Base-by-base conservation (phyloP, 139 green algal species). In the Marvania coccoides region DNA sequence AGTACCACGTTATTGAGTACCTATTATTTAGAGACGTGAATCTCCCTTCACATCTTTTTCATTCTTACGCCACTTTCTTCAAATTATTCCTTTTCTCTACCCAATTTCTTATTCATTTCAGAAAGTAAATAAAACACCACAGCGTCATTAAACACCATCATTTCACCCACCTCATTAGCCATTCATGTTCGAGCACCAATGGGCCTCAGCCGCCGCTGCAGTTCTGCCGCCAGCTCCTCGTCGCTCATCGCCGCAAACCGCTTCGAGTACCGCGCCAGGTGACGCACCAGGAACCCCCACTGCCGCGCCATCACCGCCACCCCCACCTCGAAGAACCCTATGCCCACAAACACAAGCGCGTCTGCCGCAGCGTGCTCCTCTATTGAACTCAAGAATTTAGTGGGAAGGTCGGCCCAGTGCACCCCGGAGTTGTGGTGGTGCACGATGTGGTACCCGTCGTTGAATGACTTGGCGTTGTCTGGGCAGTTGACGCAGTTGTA, bases 401-500 rank as follows among this genome's bases (percentile, higher is more conserved):
- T 26, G 2, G 88, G 86, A 38, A 95, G 61, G 70, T 91, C 75
- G 4, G 58, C 82, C 91, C 91, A 97, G 70, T 97, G 91, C 28
- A 85, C 38, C 57, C 54, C 35, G 10, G 78, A 87, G 69, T 95
- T 96, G 47, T 83, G 67, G 68, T 97, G 91, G 70, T 97, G 91
- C 30, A 90, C 47, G 12, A 92, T 74, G 72, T 97, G 91, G 74
- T 95, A 96, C 10, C 91, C 91, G 37, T 97, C 91, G 61, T 97
- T 96, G 83, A 91, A 97, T 0, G 77, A 89, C 3, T 64, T 68
- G 7, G 53, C 31, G 62, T 97, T 97, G 73, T 95, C 91, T 0
- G 55, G 8, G 24, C 74, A 84, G 15, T 69, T 76, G 6, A 93
- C 24, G 59, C 82, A 90, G 63, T 93, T 95, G 87, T 96, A 97